Percentiles rank a stretch among this genome's conserved stretches.
Evolutionary conservation across 176 grass and related monocot genomes (phyloP).

Genomic region (Urochloa ruziziensis): DNA sequence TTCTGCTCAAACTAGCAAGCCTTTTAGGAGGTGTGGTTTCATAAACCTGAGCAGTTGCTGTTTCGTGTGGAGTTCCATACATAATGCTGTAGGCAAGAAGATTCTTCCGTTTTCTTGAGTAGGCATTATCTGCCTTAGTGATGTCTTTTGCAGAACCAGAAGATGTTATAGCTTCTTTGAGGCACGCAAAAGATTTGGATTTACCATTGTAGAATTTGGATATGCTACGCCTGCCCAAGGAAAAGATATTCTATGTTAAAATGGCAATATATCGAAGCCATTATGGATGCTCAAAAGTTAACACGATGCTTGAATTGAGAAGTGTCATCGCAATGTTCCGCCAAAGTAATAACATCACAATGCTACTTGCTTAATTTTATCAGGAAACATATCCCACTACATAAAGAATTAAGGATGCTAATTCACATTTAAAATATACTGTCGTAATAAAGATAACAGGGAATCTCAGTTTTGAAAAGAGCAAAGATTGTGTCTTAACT

Average conservation of each 20-base stretch:
- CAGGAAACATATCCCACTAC: background rate
- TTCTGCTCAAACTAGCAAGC: conserved; percentile 33
- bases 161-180: conserved; percentile 44
- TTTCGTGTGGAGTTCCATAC: conserved; percentile 35
- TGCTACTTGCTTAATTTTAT: background rate
- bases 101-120: conserved; percentile 64
- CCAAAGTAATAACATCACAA: background rate
- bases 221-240: conserved; percentile 50
- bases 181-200: conserved; percentile 76
- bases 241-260: background rate
- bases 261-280: background rate
- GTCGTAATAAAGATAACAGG: background rate
- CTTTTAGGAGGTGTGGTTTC: conserved; percentile 30
- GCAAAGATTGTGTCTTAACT: background rate
- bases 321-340: background rate
- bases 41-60: conserved; percentile 4
- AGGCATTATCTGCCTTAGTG: conserved; percentile 58
- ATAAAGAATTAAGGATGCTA: background rate
- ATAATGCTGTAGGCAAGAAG: conserved; percentile 54
- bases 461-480: background rate
- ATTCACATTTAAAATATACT: background rate
- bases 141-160: conserved; percentile 59
- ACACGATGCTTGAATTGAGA: conserved; percentile 8
- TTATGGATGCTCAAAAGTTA: background rate
- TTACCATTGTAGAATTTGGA: conserved; percentile 74